Conservation (phyloP, 352 stramenopile species). For the Phytopythium cucurbitacearum region DNA sequence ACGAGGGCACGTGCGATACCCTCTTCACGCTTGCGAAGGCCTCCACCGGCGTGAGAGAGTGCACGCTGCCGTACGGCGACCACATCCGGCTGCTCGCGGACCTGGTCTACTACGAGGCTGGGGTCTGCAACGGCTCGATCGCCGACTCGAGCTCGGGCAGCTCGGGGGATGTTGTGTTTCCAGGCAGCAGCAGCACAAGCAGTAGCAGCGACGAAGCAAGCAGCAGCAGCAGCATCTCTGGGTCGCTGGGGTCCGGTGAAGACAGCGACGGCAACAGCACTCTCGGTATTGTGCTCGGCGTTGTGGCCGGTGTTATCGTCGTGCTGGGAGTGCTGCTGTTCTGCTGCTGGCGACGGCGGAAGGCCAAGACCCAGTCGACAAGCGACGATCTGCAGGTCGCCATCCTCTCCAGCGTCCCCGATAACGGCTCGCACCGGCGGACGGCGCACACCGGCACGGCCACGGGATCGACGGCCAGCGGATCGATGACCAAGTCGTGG, state of each 20-base stretch:
- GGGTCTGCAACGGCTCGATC: neutral
- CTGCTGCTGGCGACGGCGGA: neutral
- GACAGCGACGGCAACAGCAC: neutral
- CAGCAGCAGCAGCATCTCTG: too few relatives aligned
- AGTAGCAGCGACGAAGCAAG: neutral
- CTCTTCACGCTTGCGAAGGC: neutral
- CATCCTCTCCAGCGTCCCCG: neutral
- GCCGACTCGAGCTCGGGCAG: neutral
- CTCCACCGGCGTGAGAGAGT: neutral
- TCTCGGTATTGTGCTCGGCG: neutral
- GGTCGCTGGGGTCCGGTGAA: too few relatives aligned
- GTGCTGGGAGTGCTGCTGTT: neutral
- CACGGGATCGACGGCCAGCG: neutral
- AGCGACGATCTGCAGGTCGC: neutral
- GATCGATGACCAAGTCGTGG: neutral
- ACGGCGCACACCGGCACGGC: neutral
- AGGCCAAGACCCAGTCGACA: neutral
- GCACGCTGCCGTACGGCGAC: neutral
- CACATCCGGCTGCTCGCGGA: neutral
- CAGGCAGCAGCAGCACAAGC: neutral
- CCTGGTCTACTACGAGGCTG: slow-evolving; percentile 1
- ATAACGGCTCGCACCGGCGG: neutral
- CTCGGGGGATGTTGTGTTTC: too few relatives aligned
- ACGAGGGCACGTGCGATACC: neutral
- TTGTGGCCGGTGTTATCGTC: neutral